These are phyloP conservation scores for Hibiscus tridactylites DNA, from an alignment of 345 rosid species.

Conservation along the genomic window DNA sequence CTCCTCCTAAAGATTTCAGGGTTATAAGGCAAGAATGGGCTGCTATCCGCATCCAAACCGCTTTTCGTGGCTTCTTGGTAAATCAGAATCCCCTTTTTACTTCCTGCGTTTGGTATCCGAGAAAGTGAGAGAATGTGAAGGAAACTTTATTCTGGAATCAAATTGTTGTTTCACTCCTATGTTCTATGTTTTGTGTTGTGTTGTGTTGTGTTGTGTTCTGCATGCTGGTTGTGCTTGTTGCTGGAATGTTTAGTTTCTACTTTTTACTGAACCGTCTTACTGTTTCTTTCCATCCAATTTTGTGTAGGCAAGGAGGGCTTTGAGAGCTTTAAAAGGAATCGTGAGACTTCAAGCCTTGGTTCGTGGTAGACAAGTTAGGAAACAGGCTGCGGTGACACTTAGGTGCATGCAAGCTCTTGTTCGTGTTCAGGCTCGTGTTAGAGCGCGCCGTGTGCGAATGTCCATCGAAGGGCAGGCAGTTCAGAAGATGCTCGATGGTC, in stretches of 20 bases:
- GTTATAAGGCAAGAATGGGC: constrained; percentile 88
- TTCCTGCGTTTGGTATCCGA: neutral
- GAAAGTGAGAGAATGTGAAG: neutral
- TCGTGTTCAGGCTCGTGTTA: constrained; percentile 85
- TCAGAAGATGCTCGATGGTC: constrained; percentile 55
- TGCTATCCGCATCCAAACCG: constrained; percentile 79
- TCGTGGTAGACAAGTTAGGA: constrained; percentile 89
- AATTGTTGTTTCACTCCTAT: neutral
- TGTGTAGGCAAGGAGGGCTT: constrained; percentile 75
- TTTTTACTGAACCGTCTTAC: neutral
- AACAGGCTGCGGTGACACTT: constrained; percentile 90
- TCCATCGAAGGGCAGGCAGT: constrained; percentile 78
- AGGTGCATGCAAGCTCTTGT: constrained; percentile 98
- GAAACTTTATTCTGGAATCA: neutral
- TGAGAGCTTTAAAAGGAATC: constrained; percentile 82
- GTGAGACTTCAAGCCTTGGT: constrained; percentile 91
- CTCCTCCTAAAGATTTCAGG: constrained; percentile 81
- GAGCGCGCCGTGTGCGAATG: constrained; percentile 89
- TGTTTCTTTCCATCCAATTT: neutral
- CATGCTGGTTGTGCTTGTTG: neutral
- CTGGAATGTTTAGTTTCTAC: neutral
- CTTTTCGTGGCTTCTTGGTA: constrained; percentile 93
- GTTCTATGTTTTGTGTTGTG: too few species aligned
- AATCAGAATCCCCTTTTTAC: neutral
- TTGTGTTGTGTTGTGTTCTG: too few species aligned